Conservation (phyloP, 768 basidiomycete genomes). For the Hemileccinum rubropunctum region DNA sequence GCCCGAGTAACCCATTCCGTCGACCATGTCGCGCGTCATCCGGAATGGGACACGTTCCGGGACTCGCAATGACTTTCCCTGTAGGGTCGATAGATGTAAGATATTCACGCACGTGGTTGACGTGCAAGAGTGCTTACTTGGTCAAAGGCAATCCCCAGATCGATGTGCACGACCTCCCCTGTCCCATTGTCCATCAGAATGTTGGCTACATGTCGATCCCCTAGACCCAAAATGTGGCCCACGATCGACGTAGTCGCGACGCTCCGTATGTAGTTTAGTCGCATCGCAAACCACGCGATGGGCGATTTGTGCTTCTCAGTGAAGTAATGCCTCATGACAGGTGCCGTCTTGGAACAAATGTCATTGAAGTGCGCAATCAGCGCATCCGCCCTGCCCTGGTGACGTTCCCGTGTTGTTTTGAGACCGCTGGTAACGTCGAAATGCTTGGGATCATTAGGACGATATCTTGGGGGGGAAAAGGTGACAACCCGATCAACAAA, state of each 20-base stretch:
- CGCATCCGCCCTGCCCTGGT: slow-evolving; percentile 28
- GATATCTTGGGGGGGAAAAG: slow-evolving; percentile 49
- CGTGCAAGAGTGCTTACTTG: slow-evolving; percentile 47
- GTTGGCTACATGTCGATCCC: slow-evolving; percentile 90
- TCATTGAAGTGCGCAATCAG: slow-evolving; percentile 36
- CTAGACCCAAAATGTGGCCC: slow-evolving; percentile 88
- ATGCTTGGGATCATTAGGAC: slow-evolving; percentile 49
- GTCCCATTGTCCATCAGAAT: slow-evolving; percentile 81
- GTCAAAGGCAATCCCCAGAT: slow-evolving; percentile 95
- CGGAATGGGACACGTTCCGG: slow-evolving; percentile 95
- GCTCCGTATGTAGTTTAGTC: slow-evolving; percentile 86
- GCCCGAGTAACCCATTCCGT: slow-evolving; percentile 88
- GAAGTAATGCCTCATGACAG: slow-evolving; percentile 94
- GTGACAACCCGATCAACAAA: background rate
- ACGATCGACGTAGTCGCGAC: slow-evolving; percentile 94
- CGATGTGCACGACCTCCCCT: slow-evolving; percentile 93
- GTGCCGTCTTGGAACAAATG: slow-evolving; percentile 53
- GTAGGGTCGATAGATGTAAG: background rate
- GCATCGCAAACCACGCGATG: slow-evolving; percentile 88
- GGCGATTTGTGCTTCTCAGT: slow-evolving; percentile 87
- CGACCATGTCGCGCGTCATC: slow-evolving; percentile 89
- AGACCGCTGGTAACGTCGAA: slow-evolving; percentile 32
- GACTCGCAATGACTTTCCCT: slow-evolving; percentile 78
- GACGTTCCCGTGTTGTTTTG: slow-evolving; percentile 30
- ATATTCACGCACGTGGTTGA: background rate